Conservation (phyloP, 2,329 filamentous ascomycete species). For the Zasmidium angulare region DNA sequence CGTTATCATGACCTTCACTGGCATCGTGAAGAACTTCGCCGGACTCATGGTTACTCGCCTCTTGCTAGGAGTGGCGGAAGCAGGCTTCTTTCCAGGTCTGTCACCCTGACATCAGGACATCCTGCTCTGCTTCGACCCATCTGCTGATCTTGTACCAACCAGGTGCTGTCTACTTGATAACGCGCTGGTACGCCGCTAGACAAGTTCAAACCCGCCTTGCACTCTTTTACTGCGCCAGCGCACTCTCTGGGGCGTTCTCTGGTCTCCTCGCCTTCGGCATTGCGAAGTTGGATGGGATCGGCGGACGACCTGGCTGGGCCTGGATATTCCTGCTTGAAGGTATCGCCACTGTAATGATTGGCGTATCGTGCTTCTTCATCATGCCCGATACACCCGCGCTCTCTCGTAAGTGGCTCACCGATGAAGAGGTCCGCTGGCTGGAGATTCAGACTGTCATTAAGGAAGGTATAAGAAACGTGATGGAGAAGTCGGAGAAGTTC, state of each 20-base stretch:
- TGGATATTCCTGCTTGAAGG: conserved; percentile 61
- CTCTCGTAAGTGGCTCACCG: conserved; percentile 30
- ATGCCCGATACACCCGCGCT: conserved; percentile 49
- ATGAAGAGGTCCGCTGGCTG: conserved; percentile 22
- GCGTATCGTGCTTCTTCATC: conserved; percentile 54
- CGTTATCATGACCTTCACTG: conserved; percentile 26
- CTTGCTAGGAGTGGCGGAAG: conserved; percentile 26
- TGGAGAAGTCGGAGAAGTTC: conserved; percentile 25
- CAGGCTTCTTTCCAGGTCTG: conserved; percentile 26
- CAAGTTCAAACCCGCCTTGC: conserved; percentile 25
- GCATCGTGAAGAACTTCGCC: conserved; percentile 27
- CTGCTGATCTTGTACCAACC: neutral
- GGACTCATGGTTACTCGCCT: conserved; percentile 23
- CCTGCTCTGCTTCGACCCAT: neutral
- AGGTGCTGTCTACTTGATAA: conserved; percentile 16
- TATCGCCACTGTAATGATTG: conserved; percentile 53
- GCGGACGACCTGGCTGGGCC: conserved; percentile 24
- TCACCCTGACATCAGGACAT: neutral
- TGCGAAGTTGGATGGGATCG: conserved; percentile 44
- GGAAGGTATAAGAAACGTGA: conserved; percentile 15
- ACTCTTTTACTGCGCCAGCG: conserved; percentile 24
- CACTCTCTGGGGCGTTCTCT: conserved; percentile 24
- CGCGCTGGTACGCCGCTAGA: conserved; percentile 20
- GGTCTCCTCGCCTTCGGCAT: conserved; percentile 29
- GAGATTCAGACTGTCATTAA: conserved; percentile 22